phyloP scores from a whole-genome alignment of 768 basidiomycete species.

The Tulasnella calospora region DNA sequence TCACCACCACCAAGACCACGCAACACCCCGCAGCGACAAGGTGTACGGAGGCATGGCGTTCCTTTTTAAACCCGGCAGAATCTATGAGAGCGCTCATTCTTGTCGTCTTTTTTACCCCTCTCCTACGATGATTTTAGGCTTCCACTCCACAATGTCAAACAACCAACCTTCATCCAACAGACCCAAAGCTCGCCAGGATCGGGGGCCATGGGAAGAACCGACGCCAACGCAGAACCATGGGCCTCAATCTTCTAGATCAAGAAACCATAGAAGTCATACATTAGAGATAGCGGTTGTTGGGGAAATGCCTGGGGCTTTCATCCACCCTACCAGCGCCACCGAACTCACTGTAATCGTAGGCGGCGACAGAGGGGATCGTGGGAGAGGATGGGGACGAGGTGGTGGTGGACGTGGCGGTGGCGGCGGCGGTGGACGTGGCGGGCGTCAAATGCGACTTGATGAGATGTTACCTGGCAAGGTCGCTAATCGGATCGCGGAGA shows the following conservation, averaged over 20 bases:
- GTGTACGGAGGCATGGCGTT: background rate
- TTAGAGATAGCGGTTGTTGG: background rate
- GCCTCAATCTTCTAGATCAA: background rate
- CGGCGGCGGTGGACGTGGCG: background rate
- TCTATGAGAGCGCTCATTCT: slow-evolving; percentile 4
- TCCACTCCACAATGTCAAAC: background rate
- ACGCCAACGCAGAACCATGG: background rate
- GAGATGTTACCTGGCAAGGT: background rate
- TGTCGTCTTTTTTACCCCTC: background rate
- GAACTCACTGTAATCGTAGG: background rate
- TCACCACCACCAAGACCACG: background rate
- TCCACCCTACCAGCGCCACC: background rate
- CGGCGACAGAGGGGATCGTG: background rate
- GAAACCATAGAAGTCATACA: background rate
- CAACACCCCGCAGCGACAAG: background rate
- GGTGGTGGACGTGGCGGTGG: background rate
- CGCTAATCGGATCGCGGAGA: background rate
- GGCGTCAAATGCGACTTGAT: background rate
- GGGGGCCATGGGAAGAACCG: background rate
- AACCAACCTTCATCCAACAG: background rate
- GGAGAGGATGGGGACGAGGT: background rate
- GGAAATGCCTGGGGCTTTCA: background rate
- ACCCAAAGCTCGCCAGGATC: background rate
- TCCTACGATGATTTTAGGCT: background rate
- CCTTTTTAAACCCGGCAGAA: background rate